A percentile compares a stretch with the other conserved stretches of the same genome.
These are phyloP conservation scores for Cutaneotrichosporon cavernicola DNA, from an alignment of 1,284 basidiomycete genomes.

Conservation along the genomic window DNA sequence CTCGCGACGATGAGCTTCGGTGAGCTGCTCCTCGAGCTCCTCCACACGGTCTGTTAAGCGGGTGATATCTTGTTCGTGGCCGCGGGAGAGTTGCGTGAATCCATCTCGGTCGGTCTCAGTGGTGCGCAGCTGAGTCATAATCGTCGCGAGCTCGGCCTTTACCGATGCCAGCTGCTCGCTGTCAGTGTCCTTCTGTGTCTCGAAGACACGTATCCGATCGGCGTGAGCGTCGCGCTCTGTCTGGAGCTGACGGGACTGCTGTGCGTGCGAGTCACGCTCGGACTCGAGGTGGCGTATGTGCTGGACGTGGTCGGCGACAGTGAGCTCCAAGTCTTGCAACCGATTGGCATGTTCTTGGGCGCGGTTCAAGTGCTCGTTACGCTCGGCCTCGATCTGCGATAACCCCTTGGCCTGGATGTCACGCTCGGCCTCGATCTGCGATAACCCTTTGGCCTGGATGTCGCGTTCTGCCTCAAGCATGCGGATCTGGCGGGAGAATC, in stretches of 20 bases:
- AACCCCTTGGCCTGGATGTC: not conserved
- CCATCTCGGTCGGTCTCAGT: constrained; percentile 22
- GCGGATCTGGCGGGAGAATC: constrained; percentile 3
- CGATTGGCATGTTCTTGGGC: constrained; percentile 1
- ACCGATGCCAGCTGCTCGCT: not conserved
- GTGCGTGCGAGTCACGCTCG: constrained; percentile 4
- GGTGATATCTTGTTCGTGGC: constrained; percentile 27
- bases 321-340: not conserved
- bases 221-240: constrained; percentile 10
- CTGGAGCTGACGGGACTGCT: constrained; percentile 3
- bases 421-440: constrained; percentile 14
- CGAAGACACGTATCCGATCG: constrained; percentile 10
- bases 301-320: constrained; percentile 2
- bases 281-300: constrained; percentile 13
- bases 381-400: constrained; percentile 14
- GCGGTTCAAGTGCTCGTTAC: constrained; percentile 19
- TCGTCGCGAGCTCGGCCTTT: not conserved
- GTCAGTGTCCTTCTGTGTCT: constrained; percentile 8
- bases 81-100: constrained; percentile 6
- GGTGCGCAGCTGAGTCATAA: not conserved
- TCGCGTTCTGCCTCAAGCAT: constrained; percentile 29
- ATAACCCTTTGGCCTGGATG: not conserved
- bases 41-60: constrained; percentile 26
- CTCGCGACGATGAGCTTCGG: constrained; percentile 45
- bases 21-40: constrained; percentile 48